Percentiles rank a stretch among this genome's conserved stretches.
phyloP scores from a whole-genome alignment of 371 early-diverging fungal genomes.

The Actinomucor elegans region DNA sequence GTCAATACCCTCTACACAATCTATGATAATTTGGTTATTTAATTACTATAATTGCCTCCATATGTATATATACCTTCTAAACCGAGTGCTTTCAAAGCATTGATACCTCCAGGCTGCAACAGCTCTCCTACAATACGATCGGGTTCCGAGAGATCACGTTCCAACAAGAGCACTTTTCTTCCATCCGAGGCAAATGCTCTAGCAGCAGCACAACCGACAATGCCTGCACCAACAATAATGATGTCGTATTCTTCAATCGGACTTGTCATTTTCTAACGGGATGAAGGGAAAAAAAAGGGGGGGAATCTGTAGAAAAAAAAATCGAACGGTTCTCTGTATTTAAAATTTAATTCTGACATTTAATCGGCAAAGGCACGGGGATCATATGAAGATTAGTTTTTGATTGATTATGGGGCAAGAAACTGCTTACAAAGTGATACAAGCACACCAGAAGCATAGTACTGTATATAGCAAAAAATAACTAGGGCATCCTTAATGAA shows the following conservation, averaged over 20 bases:
- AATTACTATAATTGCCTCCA: not conserved
- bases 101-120: constrained; percentile 89
- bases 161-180: constrained; percentile 70
- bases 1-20: constrained; percentile 79
- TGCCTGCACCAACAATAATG: constrained; percentile 88
- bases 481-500: no score
- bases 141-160: constrained; percentile 86
- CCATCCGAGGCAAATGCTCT: constrained; percentile 69
- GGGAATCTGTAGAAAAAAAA: no score
- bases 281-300: no score
- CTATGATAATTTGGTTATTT: constrained; percentile 24
- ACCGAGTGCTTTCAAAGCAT: constrained; percentile 74
- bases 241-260: constrained; percentile 55
- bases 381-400: no score
- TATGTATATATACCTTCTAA: constrained; percentile 64
- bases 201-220: constrained; percentile 84
- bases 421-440: no score
- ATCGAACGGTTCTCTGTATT: no score
- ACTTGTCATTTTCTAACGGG: no score
- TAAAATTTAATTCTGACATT: no score
- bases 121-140: constrained; percentile 96
- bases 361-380: no score
- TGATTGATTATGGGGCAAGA: no score
- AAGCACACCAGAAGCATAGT: no score
- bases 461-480: no score